These are phyloP conservation scores for Lyophyllum shimeji DNA, from an alignment of 768 basidiomycete species.

Conservation along the genomic window DNA sequence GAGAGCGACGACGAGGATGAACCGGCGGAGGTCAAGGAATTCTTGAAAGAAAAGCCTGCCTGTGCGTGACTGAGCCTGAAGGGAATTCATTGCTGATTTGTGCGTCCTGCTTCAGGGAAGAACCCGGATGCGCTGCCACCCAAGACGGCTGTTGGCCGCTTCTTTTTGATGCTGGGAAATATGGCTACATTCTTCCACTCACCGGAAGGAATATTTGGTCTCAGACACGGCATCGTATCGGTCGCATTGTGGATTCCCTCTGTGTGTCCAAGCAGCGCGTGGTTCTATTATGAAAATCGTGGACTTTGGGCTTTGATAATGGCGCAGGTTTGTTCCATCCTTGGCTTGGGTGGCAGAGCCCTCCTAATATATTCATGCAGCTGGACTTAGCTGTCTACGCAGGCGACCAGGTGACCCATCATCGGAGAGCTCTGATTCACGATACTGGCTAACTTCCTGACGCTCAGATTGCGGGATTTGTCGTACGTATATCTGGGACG, in stretches of 20 bases:
- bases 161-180: conserved; percentile 29
- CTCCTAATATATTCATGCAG: conserved; percentile 12
- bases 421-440: neutral
- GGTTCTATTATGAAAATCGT: conserved; percentile 43
- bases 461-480: conserved; percentile 32
- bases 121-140: conserved; percentile 47
- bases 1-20: conserved; percentile 19
- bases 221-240: conserved; percentile 38
- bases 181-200: conserved; percentile 39
- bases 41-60: conserved; percentile 7
- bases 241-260: conserved; percentile 43
- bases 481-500: conserved; percentile 33
- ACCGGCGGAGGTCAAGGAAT: conserved; percentile 17
- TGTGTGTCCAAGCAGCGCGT: conserved; percentile 34
- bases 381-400: conserved; percentile 40
- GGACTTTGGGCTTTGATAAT: conserved; percentile 48
- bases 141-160: conserved; percentile 31
- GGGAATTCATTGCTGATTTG: neutral
- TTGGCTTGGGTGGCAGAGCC: neutral
- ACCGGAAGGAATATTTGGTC: conserved; percentile 39
- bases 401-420: conserved; percentile 41
- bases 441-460: neutral
- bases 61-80: conserved; percentile 8
- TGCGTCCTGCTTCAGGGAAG: conserved; percentile 17
- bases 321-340: conserved; percentile 32